Conservation (phyloP, 2,329 filamentous ascomycete species). For the Myriangium duriaei region DNA sequence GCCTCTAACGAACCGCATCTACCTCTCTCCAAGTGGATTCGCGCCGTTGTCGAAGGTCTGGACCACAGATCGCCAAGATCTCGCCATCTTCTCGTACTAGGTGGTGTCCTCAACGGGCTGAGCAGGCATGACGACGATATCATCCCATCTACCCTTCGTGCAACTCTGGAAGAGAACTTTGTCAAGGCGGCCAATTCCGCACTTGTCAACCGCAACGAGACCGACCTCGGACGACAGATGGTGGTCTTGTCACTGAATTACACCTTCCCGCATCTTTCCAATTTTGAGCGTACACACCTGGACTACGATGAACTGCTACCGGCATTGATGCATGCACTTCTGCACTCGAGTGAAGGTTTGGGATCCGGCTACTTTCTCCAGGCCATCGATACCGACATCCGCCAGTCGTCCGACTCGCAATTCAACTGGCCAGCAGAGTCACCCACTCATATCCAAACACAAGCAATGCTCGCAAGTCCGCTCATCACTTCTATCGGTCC, state of each 20-base stretch:
- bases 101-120: constrained; percentile 66
- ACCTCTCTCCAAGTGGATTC: constrained; percentile 43
- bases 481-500: constrained; percentile 56
- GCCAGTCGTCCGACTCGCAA: constrained; percentile 37
- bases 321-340: constrained; percentile 53
- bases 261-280: constrained; percentile 58
- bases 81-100: constrained; percentile 73
- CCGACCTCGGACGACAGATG: constrained; percentile 33
- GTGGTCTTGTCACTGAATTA: constrained; percentile 65
- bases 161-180: constrained; percentile 59
- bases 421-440: constrained; percentile 53
- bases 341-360: constrained; percentile 60
- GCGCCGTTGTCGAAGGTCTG: constrained; percentile 46
- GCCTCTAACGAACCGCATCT: constrained; percentile 17
- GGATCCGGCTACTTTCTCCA: constrained; percentile 64
- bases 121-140: constrained; percentile 50
- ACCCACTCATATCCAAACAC: constrained; percentile 47
- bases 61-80: constrained; percentile 55
- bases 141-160: constrained; percentile 51
- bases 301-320: constrained; percentile 60
- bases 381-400: constrained; percentile 54
- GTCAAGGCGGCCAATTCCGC: constrained; percentile 67
- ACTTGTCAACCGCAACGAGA: constrained; percentile 43
- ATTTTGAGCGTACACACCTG: constrained; percentile 44
- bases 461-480: constrained; percentile 46